phyloP scores from a whole-genome alignment of 257 asterid genomes.

The Solanum pinnatisectum region DNA sequence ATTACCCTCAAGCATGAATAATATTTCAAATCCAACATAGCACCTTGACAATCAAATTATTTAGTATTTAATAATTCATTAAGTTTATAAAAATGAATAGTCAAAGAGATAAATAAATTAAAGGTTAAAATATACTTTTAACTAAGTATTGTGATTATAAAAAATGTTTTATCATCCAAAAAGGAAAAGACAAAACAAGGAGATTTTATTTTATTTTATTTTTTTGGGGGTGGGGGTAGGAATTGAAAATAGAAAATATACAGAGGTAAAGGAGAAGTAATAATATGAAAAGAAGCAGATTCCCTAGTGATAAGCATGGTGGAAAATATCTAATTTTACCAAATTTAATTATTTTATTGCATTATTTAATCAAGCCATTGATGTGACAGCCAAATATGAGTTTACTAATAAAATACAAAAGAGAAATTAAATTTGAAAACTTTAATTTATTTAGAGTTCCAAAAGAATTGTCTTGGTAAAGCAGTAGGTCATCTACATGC shows the following conservation, averaged over 20 bases:
- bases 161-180: neutral
- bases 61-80: neutral
- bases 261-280: neutral
- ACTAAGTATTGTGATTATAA: neutral
- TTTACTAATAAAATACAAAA: neutral
- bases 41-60: neutral
- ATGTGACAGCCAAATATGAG: neutral
- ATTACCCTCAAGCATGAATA: neutral
- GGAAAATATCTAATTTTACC: neutral
- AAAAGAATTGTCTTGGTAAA: slow-evolving; percentile 28
- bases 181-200: neutral
- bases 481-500: slow-evolving; percentile 7
- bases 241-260: neutral
- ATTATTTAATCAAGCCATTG: neutral
- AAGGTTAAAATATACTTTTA: neutral
- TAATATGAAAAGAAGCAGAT: neutral
- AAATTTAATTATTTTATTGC: neutral
- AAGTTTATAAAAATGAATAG: too few species aligned
- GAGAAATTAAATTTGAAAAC: neutral
- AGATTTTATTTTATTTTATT: too few species aligned
- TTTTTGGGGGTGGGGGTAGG: neutral
- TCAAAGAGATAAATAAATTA: neutral
- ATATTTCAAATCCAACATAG: neutral
- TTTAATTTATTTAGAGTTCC: slow-evolving; percentile 35
- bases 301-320: slow-evolving; percentile 23